A percentile compares a stretch with the other conserved stretches of the same genome.
Evolutionary conservation across 176 grass and related monocot genomes (phyloP).

Genomic region (Rhynchospora pubera): DNA sequence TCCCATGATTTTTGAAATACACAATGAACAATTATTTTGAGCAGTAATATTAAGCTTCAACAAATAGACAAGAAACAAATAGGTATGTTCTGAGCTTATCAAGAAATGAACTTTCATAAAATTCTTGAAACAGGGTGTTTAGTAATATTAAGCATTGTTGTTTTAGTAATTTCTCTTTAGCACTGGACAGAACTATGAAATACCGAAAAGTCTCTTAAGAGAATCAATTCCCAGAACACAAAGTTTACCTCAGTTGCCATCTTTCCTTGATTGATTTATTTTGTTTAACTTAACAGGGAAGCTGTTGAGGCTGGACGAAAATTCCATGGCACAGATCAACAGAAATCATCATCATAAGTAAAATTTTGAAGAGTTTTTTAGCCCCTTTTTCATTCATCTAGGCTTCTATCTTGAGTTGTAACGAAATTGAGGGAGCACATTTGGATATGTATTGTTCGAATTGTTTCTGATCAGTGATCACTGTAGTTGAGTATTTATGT

Average conservation of each 20-base stretch:
- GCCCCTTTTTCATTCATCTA: not conserved
- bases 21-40: not conserved
- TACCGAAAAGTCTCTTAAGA: not conserved
- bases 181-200: not conserved
- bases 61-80: not conserved
- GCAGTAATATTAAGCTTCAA: not conserved
- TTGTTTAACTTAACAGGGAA: constrained; percentile 37
- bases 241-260: not conserved
- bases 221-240: not conserved
- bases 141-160: not conserved
- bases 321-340: constrained; percentile 40
- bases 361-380: constrained; percentile 2
- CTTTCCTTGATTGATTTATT: not conserved
- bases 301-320: constrained; percentile 60
- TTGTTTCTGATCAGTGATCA: not conserved
- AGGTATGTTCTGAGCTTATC: no score
- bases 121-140: no score
- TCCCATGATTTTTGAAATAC: not conserved
- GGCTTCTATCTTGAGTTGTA: not conserved
- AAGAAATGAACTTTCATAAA: no score
- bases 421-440: not conserved
- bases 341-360: constrained; percentile 21
- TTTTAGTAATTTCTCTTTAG: not conserved
- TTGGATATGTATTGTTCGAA: not conserved
- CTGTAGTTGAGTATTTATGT: not conserved